Evolutionary conservation across 306 rosid species (phyloP).

Genomic region (Vicia faba): DNA sequence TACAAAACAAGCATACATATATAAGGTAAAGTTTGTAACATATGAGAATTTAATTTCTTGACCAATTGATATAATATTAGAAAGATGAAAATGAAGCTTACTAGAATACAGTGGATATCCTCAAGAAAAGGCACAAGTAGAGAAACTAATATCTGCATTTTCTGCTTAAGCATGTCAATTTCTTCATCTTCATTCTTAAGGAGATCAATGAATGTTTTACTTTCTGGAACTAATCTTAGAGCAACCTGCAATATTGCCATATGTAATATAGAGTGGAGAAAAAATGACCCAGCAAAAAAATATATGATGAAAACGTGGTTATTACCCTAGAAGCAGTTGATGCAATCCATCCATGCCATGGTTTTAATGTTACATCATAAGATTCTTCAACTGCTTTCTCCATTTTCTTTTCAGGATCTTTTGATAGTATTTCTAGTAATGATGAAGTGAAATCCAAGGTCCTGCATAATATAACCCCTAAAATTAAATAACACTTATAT

Average conservation of each 20-base stretch:
- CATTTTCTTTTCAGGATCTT: slow-evolving; percentile 60
- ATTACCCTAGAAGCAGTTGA: slow-evolving; percentile 77
- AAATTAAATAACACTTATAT: neutral
- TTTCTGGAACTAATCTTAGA: slow-evolving; percentile 75
- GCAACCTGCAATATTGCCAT: slow-evolving; percentile 61
- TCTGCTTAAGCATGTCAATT: slow-evolving; percentile 52
- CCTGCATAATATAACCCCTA: slow-evolving; percentile 41
- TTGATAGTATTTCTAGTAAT: slow-evolving; percentile 53
- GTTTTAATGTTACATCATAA: slow-evolving; percentile 63
- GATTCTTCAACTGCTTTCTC: slow-evolving; percentile 74
- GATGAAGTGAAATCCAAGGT: slow-evolving; percentile 68
- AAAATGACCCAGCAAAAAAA: neutral
- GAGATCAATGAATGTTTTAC: slow-evolving; percentile 49
- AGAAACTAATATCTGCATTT: slow-evolving; percentile 59
- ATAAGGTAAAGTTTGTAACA: neutral
- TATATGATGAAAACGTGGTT: neutral
- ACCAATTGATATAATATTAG: neutral
- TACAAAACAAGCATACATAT: slow-evolving; percentile 37
- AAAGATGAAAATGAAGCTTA: slow-evolving; percentile 39
- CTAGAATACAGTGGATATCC: slow-evolving; percentile 68
- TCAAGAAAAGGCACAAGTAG: slow-evolving; percentile 66
- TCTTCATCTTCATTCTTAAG: slow-evolving; percentile 66
- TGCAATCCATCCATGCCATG: slow-evolving; percentile 97
- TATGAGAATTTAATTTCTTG: neutral
- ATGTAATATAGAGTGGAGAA: no score